Evolutionary conservation across 495 filamentous ascomycete species (phyloP).

Genomic region (Penicillium pancosmium): DNA sequence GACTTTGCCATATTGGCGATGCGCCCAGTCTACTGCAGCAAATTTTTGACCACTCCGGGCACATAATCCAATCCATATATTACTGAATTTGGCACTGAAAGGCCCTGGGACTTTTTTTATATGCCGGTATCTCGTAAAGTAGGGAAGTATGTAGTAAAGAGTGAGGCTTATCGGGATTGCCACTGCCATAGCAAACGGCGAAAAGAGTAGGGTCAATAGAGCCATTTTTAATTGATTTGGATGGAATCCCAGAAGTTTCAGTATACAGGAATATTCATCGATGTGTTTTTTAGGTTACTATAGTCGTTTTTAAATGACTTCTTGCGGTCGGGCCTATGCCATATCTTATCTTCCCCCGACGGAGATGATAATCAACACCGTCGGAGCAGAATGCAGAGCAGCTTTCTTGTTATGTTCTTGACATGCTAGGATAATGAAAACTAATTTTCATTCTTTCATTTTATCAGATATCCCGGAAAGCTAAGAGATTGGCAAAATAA

Average conservation of each 20-base stretch:
- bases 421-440: too few relatives aligned
- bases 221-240: constrained; percentile 11
- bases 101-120: constrained; percentile 26
- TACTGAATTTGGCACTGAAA: constrained; percentile 27
- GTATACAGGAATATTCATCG: neutral
- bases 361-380: constrained; percentile 1
- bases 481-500: too few relatives aligned
- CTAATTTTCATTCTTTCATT: too few relatives aligned
- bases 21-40: constrained; percentile 37
- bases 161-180: constrained; percentile 20
- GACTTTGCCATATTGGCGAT: constrained; percentile 44
- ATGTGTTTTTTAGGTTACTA: neutral
- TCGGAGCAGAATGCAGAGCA: neutral
- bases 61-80: constrained; percentile 29
- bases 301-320: neutral
- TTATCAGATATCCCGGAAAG: too few relatives aligned
- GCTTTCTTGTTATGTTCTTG: too few relatives aligned
- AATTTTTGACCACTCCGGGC: constrained; percentile 27
- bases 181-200: constrained; percentile 17
- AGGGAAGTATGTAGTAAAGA: constrained; percentile 28
- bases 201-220: constrained; percentile 13
- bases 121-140: constrained; percentile 19
- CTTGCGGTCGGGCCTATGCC: neutral
- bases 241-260: too few relatives aligned
- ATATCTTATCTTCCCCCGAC: constrained; percentile 6